phyloP scores from a whole-genome alignment of 2,329 filamentous ascomycete genomes.

The Pseudodiploospora longispora region DNA sequence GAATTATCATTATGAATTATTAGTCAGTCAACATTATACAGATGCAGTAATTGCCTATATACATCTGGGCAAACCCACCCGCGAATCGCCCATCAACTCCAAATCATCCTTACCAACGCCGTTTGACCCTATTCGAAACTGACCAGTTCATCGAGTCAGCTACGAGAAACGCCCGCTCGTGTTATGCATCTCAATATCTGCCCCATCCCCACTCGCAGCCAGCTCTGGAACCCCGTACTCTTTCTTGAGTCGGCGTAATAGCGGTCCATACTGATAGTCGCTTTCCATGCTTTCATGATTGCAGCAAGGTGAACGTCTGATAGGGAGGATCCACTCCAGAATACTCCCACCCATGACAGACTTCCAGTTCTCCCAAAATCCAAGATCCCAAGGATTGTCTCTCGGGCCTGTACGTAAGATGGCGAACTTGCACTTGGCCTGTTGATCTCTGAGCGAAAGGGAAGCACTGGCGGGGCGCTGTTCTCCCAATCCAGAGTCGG shows the following conservation, averaged over 20 bases:
- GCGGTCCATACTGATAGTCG: slow-evolving; percentile 59
- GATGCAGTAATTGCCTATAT: too few species aligned
- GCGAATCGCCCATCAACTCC: too few species aligned
- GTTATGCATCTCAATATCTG: slow-evolving; percentile 1
- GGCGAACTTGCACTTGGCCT: slow-evolving; percentile 62
- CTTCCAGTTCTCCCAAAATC: slow-evolving; percentile 61
- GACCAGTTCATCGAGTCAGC: too few species aligned
- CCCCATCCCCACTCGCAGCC: neutral
- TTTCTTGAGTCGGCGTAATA: slow-evolving; percentile 48
- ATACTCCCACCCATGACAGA: slow-evolving; percentile 67
- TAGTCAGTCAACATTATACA: too few species aligned
- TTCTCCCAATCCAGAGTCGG: slow-evolving; percentile 10
- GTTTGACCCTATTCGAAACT: too few species aligned
- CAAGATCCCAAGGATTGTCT: slow-evolving; percentile 82
- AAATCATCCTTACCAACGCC: too few species aligned
- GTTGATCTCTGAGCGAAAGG: slow-evolving; percentile 29
- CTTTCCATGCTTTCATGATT: slow-evolving; percentile 57
- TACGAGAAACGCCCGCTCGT: neutral
- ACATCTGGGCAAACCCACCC: too few species aligned
- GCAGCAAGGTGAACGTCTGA: slow-evolving; percentile 66
- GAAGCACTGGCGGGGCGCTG: neutral
- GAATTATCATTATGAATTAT: too few species aligned
- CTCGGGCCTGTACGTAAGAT: slow-evolving; percentile 65
- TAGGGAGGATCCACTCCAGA: slow-evolving; percentile 73
- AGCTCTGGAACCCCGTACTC: slow-evolving; percentile 22